phyloP scores from a whole-genome alignment of 768 basidiomycete species.

The Tulasnella sp. region DNA sequence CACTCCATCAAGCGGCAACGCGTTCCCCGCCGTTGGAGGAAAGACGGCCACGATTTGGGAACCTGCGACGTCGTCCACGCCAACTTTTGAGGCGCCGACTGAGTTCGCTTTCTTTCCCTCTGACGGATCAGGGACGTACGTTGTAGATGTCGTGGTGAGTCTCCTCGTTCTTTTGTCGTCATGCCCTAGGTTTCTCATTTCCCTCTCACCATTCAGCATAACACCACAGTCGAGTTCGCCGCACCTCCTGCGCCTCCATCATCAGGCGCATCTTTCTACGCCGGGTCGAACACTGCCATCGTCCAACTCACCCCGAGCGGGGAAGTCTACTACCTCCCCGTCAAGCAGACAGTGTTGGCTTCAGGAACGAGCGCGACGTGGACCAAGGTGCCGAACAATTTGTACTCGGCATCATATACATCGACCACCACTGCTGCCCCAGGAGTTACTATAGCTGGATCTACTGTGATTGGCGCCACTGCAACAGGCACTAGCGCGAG shows the following conservation, averaged over 20 bases:
- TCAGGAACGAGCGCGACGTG: too few species aligned
- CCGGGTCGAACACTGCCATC: slow-evolving; percentile 48
- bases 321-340: slow-evolving; percentile 38
- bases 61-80: neutral
- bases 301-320: slow-evolving; percentile 60
- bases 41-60: slow-evolving; percentile 53
- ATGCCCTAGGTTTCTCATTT: too few species aligned
- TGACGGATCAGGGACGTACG: slow-evolving; percentile 60
- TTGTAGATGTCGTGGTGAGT: slow-evolving; percentile 56
- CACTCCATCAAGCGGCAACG: slow-evolving; percentile 33
- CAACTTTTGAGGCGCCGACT: slow-evolving; percentile 42
- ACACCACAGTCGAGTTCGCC: neutral
- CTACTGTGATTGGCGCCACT: too few species aligned
- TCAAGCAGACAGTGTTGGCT: too few species aligned
- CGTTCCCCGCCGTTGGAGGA: slow-evolving; percentile 61
- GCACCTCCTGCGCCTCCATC: slow-evolving; percentile 1
- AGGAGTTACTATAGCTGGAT: too few species aligned
- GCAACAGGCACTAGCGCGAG: too few species aligned
- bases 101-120: slow-evolving; percentile 72
- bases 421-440: too few species aligned
- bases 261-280: slow-evolving; percentile 38
- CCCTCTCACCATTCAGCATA: neutral
- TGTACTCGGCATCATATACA: too few species aligned
- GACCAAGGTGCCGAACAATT: too few species aligned
- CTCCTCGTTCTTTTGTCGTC: neutral